Conservation (phyloP, 1,284 basidiomycete species). For the Cutaneotrichosporon sp. region DNA sequence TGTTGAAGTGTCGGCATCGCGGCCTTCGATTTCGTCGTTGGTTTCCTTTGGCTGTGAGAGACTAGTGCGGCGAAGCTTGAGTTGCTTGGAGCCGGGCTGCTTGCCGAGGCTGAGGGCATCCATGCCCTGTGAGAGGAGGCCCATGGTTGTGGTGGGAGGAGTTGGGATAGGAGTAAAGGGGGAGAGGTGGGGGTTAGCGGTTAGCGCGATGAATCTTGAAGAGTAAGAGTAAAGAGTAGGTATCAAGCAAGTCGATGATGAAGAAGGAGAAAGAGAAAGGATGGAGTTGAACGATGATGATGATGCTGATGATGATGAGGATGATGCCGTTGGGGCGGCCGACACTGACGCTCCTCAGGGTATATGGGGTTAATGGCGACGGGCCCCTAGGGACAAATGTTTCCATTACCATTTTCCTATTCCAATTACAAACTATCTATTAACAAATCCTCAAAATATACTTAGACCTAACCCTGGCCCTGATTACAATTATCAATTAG, state of each 20-base stretch:
- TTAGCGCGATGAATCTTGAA: no score
- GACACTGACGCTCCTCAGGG: no score
- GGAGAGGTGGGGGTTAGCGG: not conserved
- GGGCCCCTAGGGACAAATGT: no score
- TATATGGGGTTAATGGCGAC: no score
- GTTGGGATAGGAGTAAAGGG: not conserved
- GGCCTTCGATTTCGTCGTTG: constrained; percentile 26
- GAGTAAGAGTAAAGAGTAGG: no score
- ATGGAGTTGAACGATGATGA: not conserved
- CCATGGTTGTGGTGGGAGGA: constrained; percentile 19
- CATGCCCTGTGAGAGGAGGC: constrained; percentile 29
- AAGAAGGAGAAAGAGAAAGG: not conserved
- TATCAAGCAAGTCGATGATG: no score
- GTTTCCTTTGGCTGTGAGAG: constrained; percentile 15
- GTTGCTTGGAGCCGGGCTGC: not conserved
- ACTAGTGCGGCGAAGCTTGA: constrained; percentile 17
- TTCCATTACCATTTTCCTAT: no score
- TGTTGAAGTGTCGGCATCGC: constrained; percentile 43
- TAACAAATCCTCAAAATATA: no score
- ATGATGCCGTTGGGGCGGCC: no score
- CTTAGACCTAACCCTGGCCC: no score
- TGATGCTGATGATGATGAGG: not conserved
- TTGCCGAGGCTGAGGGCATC: constrained; percentile 21
- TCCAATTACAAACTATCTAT: no score
- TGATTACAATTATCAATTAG: no score